phyloP scores from a whole-genome alignment of 768 basidiomycete species.

The Kwoniella shandongensis region DNA sequence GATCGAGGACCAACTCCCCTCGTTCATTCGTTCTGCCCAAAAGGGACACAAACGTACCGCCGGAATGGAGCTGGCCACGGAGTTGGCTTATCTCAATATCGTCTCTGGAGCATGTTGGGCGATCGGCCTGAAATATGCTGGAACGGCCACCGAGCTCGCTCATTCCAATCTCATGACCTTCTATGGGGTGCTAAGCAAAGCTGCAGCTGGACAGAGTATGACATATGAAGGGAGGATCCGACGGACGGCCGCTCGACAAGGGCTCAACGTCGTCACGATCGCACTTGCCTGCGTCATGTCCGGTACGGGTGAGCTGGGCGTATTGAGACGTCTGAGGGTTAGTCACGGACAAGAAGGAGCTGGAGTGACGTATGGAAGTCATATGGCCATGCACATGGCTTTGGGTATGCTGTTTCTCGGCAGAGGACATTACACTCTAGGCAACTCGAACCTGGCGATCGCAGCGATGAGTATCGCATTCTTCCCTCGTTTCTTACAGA shows the following conservation, averaged over 20 bases:
- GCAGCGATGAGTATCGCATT: constrained; percentile 86
- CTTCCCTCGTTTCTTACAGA: constrained; percentile 80
- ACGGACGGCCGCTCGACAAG: constrained; percentile 80
- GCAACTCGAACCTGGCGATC: constrained; percentile 86
- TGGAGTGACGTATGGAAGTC: constrained; percentile 67
- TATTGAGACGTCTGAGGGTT: constrained; percentile 79
- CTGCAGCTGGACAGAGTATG: constrained; percentile 58
- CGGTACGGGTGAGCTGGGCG: constrained; percentile 90
- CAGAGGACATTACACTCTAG: constrained; percentile 85
- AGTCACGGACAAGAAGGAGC: constrained; percentile 81
- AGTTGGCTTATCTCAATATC: constrained; percentile 88
- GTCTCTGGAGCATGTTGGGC: constrained; percentile 88
- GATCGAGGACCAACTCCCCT: constrained; percentile 67
- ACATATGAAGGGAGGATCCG: constrained; percentile 86
- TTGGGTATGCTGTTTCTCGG: constrained; percentile 91
- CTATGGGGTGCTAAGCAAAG: constrained; percentile 66
- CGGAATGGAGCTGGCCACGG: constrained; percentile 65
- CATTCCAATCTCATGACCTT: constrained; percentile 77
- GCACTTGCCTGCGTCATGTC: constrained; percentile 93
- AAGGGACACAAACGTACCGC: constrained; percentile 46
- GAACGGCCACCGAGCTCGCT: constrained; percentile 86
- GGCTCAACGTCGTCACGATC: constrained; percentile 81
- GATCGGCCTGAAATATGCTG: constrained; percentile 88
- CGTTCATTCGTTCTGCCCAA: constrained; percentile 65
- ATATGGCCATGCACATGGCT: constrained; percentile 85